These are phyloP conservation scores for Trametes versicolor DNA, from an alignment of 1,284 basidiomycete species.

Conservation along the genomic window DNA sequence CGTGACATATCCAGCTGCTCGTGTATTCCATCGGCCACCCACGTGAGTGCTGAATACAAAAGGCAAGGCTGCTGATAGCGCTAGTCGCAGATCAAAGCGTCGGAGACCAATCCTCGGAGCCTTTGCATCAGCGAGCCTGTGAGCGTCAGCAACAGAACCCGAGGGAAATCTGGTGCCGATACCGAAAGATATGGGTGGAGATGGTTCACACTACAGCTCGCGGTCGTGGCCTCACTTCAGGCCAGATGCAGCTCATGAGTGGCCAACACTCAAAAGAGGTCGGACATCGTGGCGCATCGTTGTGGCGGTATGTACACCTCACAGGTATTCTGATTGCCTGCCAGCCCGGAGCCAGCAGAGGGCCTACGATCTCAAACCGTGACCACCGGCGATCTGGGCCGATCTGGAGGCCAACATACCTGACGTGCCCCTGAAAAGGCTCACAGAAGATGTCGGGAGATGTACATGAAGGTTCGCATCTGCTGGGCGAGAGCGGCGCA, in stretches of 20 bases:
- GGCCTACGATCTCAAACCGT: not conserved
- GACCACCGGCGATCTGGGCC: not conserved
- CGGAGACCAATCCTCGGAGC: not conserved
- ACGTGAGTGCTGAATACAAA: not conserved
- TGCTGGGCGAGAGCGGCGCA: not conserved
- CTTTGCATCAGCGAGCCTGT: not conserved
- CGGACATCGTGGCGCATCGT: not conserved
- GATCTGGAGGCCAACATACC: not conserved
- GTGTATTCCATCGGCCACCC: not conserved
- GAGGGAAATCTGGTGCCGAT: not conserved
- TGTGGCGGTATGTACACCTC: not conserved
- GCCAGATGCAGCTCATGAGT: not conserved
- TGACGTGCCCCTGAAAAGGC: not conserved
- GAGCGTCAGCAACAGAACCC: not conserved
- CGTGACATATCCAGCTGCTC: no score
- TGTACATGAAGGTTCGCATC: not conserved
- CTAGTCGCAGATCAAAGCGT: not conserved
- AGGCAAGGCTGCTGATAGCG: not conserved
- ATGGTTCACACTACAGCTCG: not conserved
- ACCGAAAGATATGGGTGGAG: not conserved
- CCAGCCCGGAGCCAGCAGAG: not conserved
- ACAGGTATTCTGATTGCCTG: not conserved
- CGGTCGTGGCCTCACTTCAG: not conserved
- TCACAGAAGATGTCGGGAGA: conserved; percentile 1
- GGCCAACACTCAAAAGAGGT: not conserved